phyloP scores from a whole-genome alignment of 495 filamentous ascomycete species.

The Penicillium roqueforti region DNA sequence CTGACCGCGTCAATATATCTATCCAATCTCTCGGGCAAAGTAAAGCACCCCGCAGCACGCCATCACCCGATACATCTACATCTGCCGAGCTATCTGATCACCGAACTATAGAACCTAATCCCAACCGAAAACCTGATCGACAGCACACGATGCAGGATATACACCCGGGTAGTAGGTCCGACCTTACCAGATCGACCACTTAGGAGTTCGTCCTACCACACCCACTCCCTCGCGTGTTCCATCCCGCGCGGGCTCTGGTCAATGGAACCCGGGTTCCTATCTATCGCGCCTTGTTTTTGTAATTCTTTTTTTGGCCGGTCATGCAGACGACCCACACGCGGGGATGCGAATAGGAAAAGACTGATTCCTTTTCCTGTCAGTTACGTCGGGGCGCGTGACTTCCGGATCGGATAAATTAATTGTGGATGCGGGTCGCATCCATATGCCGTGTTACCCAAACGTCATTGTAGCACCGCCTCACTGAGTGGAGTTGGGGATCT shows the following conservation, averaged over 20 bases:
- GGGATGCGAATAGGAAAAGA: not conserved
- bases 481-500: not conserved
- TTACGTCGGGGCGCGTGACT: conserved; percentile 3
- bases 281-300: not conserved
- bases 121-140: not conserved
- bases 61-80: not conserved
- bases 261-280: not conserved
- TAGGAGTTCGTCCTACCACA: not conserved
- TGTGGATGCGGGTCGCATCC: not conserved
- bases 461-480: conserved; percentile 10
- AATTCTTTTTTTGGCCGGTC: too few species aligned
- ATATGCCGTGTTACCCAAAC: not conserved
- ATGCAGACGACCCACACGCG: not conserved
- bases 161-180: not conserved
- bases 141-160: not conserved
- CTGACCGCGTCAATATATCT: not conserved
- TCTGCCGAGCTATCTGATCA: not conserved
- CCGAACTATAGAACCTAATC: conserved; percentile 2
- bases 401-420: not conserved
- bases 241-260: not conserved
- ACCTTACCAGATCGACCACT: not conserved
- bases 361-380: not conserved
- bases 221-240: not conserved
- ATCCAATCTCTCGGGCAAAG: not conserved
- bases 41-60: conserved; percentile 1